Conservation (phyloP, 2,329 filamentous ascomycete genomes). For the Dothistroma pini region DNA sequence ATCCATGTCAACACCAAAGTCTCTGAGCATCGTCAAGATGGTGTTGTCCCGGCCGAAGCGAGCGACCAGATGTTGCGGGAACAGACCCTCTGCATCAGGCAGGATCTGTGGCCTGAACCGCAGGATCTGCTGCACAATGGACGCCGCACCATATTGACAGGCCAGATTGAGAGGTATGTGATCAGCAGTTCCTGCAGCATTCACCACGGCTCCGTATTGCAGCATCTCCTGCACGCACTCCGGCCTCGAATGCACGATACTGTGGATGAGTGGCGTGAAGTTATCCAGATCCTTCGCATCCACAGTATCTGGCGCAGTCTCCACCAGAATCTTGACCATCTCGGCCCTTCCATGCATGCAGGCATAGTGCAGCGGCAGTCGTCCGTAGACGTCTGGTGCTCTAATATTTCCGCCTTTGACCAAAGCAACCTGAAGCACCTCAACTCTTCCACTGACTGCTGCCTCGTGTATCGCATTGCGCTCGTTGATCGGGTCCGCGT, state of each 20-base stretch:
- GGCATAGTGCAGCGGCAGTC: slow-evolving; percentile 91
- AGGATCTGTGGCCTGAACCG: slow-evolving; percentile 75
- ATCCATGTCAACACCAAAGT: slow-evolving; percentile 84
- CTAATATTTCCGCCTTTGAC: slow-evolving; percentile 70
- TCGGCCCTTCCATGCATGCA: slow-evolving; percentile 89
- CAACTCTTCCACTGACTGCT: slow-evolving; percentile 83
- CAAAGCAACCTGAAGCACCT: slow-evolving; percentile 75
- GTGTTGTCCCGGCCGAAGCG: slow-evolving; percentile 78
- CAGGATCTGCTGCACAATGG: slow-evolving; percentile 80
- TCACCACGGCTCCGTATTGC: slow-evolving; percentile 73
- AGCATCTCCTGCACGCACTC: slow-evolving; percentile 77
- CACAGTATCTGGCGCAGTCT: slow-evolving; percentile 64
- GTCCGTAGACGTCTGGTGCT: slow-evolving; percentile 86
- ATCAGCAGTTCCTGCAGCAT: slow-evolving; percentile 80
- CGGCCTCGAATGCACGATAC: slow-evolving; percentile 82
- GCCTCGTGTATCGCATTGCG: slow-evolving; percentile 94
- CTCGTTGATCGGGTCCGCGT: slow-evolving; percentile 96
- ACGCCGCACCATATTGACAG: slow-evolving; percentile 84
- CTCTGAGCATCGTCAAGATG: slow-evolving; percentile 73
- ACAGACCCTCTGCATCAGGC: slow-evolving; percentile 94
- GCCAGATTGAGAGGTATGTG: slow-evolving; percentile 93
- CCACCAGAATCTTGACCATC: slow-evolving; percentile 30
- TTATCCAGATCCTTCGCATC: slow-evolving; percentile 93
- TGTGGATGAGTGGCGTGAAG: slow-evolving; percentile 92
- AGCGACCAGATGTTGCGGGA: slow-evolving; percentile 94